Evolutionary conservation across 2,329 filamentous ascomycete genomes (phyloP), one percentile per base, ranked within the genome.

Genomic region (Talaromyces sp.): DNA sequence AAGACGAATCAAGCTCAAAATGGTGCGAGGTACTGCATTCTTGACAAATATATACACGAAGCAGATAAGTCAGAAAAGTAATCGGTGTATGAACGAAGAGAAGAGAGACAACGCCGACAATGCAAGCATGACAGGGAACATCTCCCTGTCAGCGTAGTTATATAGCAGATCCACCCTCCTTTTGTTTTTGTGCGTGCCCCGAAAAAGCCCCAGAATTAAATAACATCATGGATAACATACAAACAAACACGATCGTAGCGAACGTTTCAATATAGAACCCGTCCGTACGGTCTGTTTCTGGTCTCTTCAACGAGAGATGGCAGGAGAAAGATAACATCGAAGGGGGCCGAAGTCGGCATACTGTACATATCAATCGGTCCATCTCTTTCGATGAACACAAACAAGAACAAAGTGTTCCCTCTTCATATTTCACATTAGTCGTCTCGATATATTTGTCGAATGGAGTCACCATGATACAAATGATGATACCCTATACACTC

Each of bases 181-280:
- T 56, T 56, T 56, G 33, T 22, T 56, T 56, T 37, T 35, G 52
- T 25, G 52, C 25, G 31, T 39, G 33, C n/a, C 52, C 33, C 31
- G 33, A 56, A 35, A 56, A 25, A 15, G n/a, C 9, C 52, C 52
- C 52, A 56, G 52, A 43, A 61, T 41, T 39, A 65, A 56, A 47
- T 54, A 45, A 64, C 31, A 25, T 54, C 56, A 37, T 47, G 50
- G 37, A 64, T 65, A 61, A 39, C 63, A 57, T 65, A 64, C 62
- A 56, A 56, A 15, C 50, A 56, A 56, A 56, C 62, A 43, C n/a
- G 56, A 56, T 56, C 49, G 57, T 56, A 45, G 41, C 57, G 19
- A 60, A 52, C 63, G 27, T 22, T 43, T 31, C 19, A 33, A 22
- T 1, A 22, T 15, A 15, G 31, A 35, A 56, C 11, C 52, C 10